Evolutionary conservation across 2,329 filamentous ascomycete genomes (phyloP), one percentile per base, ranked within the genome.

Genomic region (Sporothrix brunneoviolacea): DNA sequence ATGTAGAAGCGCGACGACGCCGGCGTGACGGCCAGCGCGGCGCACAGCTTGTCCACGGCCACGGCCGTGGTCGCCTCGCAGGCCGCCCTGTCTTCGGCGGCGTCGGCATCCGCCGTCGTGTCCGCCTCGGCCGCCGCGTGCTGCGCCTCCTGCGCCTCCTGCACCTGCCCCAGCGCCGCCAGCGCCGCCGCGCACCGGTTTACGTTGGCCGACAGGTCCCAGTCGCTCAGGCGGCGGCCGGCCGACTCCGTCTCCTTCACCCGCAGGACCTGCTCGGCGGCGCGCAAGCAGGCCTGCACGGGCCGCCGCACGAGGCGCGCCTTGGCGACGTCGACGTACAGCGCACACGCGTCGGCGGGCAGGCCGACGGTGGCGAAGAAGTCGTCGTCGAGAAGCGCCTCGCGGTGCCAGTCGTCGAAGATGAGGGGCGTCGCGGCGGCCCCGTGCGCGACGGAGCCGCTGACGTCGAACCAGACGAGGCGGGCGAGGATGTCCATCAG

Each of bases 371-470:
- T 62, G 4, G 58, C 56, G 18, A 70, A 68, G 28, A 71, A 70
- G 1, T 43, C 47, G 18, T 37, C 53, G 16, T 62, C 57, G 2
- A 60, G 58, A 0, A 71, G 60, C 1, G 70, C 60, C 9, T 62
- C 57, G 7, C 66, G 67, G 53, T 71, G 68, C 68, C 68, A 72
- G 55, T 66, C 63, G 19, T 69, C 65, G 44, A 71, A 71, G 18
- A 70, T 67, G 15, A 64, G 53, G 32, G 38, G 12, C 22, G 36
- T 16, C 37, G 27, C 18, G 21, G 13, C 38, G 24, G 35, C 37
- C 2, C 44, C 50, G 16, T 45, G 40, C 27, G 62, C 57, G 5
- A 65, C 53, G 7, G 62, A 55, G 4, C 69, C 66, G 10, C 62
- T 64, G 1, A 64, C 61, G 47, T 71, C 69, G 24, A 68, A 71